These are phyloP conservation scores for Ilex asprella DNA, from an alignment of 257 asterid genomes.

Conservation along the genomic window DNA sequence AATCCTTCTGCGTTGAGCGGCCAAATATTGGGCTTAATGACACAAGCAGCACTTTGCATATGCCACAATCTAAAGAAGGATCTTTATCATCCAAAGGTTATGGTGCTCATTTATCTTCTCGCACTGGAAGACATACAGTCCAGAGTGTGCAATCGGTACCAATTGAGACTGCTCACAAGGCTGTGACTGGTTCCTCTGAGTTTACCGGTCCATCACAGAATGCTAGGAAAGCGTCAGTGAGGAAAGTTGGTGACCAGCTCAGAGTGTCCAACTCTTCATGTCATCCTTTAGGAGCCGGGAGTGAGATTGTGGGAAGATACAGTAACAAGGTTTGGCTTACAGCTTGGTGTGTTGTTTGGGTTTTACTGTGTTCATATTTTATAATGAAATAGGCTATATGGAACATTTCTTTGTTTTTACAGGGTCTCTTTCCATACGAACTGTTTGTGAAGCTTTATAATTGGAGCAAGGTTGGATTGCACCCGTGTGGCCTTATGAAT, in stretches of 20 bases:
- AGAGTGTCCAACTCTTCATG: constrained; percentile 29
- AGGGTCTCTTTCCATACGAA: constrained; percentile 71
- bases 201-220: constrained; percentile 15
- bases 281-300: constrained; percentile 29
- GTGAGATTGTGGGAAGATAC: constrained; percentile 34
- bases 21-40: constrained; percentile 18
- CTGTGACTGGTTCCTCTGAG: constrained; percentile 25
- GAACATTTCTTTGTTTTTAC: constrained; percentile 25
- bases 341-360: background rate
- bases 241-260: constrained; percentile 40
- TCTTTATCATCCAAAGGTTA: constrained; percentile 24
- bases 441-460: constrained; percentile 70
- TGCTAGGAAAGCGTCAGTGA: constrained; percentile 25
- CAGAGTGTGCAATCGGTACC: constrained; percentile 24
- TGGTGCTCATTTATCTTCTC: constrained; percentile 27
- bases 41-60: constrained; percentile 17
- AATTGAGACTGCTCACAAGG: constrained; percentile 15
- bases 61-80: constrained; percentile 22
- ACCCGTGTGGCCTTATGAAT: constrained; percentile 67
- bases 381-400: background rate
- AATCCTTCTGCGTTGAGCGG: constrained; percentile 16
- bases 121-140: constrained; percentile 18
- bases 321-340: constrained; percentile 12
- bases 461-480: constrained; percentile 54
- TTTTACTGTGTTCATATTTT: background rate